Conservation (phyloP, 306 rosid species). For the Cucurbita ficifolia region DNA sequence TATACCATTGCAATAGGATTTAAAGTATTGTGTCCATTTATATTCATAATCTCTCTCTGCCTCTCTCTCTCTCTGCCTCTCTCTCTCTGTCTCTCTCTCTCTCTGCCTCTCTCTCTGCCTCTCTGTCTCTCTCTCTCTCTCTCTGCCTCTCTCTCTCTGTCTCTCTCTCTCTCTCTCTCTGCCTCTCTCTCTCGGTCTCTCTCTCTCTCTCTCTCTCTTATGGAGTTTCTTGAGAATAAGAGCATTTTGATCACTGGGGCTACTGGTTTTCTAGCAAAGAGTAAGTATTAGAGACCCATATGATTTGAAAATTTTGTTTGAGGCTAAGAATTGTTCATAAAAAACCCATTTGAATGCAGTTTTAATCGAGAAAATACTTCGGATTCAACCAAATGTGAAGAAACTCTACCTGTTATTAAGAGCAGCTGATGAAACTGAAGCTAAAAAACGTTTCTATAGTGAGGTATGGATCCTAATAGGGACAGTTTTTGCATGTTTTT, state of each 20-base stretch:
- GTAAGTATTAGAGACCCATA: background rate
- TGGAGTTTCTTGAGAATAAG: conserved; percentile 6
- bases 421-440: conserved; percentile 39
- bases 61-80: too few species aligned
- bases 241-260: conserved; percentile 2
- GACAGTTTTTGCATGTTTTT: background rate
- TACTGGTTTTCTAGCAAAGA: conserved; percentile 2
- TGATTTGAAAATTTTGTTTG: too few species aligned
- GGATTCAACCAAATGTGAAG: conserved; percentile 80
- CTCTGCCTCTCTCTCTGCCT: too few species aligned
- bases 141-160: too few species aligned
- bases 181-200: background rate
- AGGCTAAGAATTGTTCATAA: background rate
- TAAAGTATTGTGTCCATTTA: too few species aligned
- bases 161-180: too few species aligned
- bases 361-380: conserved; percentile 60
- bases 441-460: conserved; percentile 40
- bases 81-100: too few species aligned
- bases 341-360: conserved; percentile 18
- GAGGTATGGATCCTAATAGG: conserved; percentile 24
- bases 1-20: too few species aligned
- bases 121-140: too few species aligned
- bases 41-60: too few species aligned
- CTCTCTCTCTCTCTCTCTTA: background rate
- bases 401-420: conserved; percentile 62